phyloP scores from a whole-genome alignment of 768 basidiomycete genomes.

The Asterophora lycoperdoides region DNA sequence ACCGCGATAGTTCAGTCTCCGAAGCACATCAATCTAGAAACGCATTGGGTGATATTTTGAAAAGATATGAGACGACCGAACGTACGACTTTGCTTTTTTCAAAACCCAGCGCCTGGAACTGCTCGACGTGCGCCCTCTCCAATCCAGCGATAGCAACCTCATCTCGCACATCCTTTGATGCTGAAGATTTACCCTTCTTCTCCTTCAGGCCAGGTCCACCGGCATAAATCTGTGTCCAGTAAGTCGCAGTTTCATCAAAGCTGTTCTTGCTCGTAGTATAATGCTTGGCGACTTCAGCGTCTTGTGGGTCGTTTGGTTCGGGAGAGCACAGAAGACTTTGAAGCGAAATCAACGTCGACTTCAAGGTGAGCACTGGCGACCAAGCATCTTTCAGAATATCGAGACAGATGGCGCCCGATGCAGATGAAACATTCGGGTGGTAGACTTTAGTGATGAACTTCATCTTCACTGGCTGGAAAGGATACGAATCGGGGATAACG shows the following conservation, averaged over 20 bases:
- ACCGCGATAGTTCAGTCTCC: conserved; percentile 83
- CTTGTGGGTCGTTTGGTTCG: conserved; percentile 95
- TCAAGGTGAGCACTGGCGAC: conserved; percentile 93
- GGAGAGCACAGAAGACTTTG: conserved; percentile 92
- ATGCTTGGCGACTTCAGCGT: conserved; percentile 97
- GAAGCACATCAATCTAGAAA: conserved; percentile 78
- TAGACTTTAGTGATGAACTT: conserved; percentile 97
- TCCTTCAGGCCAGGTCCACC: conserved; percentile 56
- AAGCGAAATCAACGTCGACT: conserved; percentile 91
- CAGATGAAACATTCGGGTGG: conserved; percentile 93
- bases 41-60: conserved; percentile 3
- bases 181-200: conserved; percentile 38
- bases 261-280: conserved; percentile 83
- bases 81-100: conserved; percentile 80
- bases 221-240: conserved; percentile 94
- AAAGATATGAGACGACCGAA: conserved; percentile 17
- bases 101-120: conserved; percentile 83
- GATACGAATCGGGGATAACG: conserved; percentile 85
- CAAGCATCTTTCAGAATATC: conserved; percentile 89
- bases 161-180: conserved; percentile 42
- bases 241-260: conserved; percentile 89
- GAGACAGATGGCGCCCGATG: conserved; percentile 91
- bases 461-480: conserved; percentile 96
- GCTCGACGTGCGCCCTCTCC: conserved; percentile 76
- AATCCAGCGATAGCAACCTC: conserved; percentile 79